These are phyloP conservation scores for Ophioceras dolichostomum DNA, from an alignment of 2,329 filamentous ascomycete species.

Conservation along the genomic window DNA sequence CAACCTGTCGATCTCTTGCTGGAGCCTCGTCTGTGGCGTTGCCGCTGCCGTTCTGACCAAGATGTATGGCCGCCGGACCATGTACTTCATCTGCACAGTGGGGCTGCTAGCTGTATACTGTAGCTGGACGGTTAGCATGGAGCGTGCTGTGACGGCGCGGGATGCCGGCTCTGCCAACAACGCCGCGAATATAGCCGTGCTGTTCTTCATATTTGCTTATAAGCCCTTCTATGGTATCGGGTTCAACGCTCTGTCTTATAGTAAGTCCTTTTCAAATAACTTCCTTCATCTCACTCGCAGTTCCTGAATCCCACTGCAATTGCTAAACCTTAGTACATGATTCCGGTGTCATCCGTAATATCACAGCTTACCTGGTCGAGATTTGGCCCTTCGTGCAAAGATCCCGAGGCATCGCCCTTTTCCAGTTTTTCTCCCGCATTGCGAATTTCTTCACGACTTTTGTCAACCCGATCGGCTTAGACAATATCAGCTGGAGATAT, in stretches of 20 bases:
- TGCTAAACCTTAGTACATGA: too few relatives aligned
- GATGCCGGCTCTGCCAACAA: not conserved
- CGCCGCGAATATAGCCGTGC: constrained; percentile 3
- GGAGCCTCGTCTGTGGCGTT: constrained; percentile 31
- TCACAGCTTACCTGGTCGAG: constrained; percentile 18
- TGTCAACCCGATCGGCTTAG: constrained; percentile 18
- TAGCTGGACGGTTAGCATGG: constrained; percentile 24
- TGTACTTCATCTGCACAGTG: constrained; percentile 33
- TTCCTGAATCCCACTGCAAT: too few relatives aligned
- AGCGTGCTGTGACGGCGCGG: not conserved
- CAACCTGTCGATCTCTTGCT: constrained; percentile 33
- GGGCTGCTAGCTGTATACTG: constrained; percentile 36
- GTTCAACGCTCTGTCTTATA: constrained; percentile 56
- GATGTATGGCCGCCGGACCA: constrained; percentile 30
- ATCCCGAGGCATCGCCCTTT: constrained; percentile 18
- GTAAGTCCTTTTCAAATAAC: constrained; percentile 24
- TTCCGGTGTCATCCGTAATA: too few relatives aligned
- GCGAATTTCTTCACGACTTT: constrained; percentile 17
- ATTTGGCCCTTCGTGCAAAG: constrained; percentile 18
- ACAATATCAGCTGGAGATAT: constrained; percentile 17
- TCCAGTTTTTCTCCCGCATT: constrained; percentile 18
- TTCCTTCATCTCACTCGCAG: constrained; percentile 14
- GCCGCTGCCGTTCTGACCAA: constrained; percentile 28
- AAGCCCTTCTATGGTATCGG: constrained; percentile 50
- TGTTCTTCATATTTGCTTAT: constrained; percentile 51